Conservation (phyloP, 1,139 yeast genomes). For the Candida sanyaensis region DNA sequence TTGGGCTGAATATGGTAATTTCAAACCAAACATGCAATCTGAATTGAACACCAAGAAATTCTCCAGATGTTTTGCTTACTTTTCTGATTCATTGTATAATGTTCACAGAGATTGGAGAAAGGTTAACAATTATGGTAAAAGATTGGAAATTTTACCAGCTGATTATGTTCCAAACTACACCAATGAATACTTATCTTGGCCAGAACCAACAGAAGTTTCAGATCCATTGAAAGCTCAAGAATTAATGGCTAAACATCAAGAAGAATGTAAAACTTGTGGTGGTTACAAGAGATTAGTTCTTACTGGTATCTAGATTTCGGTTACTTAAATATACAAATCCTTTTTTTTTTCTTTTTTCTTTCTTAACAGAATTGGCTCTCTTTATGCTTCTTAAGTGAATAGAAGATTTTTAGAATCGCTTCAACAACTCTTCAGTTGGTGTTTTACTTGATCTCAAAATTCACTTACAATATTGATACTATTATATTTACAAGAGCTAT, state of each 20-base stretch:
- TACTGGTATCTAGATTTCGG: constrained; percentile 2
- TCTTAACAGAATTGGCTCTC: not conserved
- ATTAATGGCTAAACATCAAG: constrained; percentile 48
- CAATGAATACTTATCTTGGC: constrained; percentile 53
- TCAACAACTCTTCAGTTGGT: no score
- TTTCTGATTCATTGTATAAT: constrained; percentile 53
- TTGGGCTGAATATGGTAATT: constrained; percentile 47
- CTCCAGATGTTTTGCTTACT: constrained; percentile 57
- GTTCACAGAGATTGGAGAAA: constrained; percentile 60
- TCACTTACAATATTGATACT: no score
- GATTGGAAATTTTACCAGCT: constrained; percentile 52
- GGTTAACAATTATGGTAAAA: constrained; percentile 57
- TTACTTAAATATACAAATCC: not conserved
- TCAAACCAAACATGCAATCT: constrained; percentile 50
- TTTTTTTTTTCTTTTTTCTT: not conserved
- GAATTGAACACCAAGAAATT: constrained; percentile 47
- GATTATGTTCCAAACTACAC: constrained; percentile 53
- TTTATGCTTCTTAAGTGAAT: no score
- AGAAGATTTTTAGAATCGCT: no score
- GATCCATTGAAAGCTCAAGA: constrained; percentile 51
- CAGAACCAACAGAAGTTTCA: constrained; percentile 46
- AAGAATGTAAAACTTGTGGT: constrained; percentile 47
- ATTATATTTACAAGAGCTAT: constrained; percentile 3
- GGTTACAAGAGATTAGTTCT: constrained; percentile 49
- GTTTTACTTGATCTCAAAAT: no score